Conservation (phyloP, 257 asterid genomes). For the Solanum chmielewskii region DNA sequence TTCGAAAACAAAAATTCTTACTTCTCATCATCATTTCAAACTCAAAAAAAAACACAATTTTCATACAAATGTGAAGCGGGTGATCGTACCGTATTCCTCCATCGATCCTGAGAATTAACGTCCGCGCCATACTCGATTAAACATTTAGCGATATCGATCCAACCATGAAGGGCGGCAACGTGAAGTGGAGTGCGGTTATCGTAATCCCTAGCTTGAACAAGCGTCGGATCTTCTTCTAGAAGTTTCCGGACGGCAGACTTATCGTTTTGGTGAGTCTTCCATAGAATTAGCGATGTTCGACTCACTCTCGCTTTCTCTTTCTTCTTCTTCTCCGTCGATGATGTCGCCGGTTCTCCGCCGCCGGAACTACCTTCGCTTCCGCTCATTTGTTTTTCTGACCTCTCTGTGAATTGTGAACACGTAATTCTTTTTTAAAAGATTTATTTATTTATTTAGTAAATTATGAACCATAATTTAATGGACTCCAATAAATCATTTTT, state of each 20-base stretch:
- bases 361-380: slow-evolving; percentile 53
- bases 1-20: neutral
- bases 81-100: slow-evolving; percentile 58
- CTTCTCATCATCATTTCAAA: neutral
- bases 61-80: neutral
- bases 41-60: neutral
- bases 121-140: slow-evolving; percentile 52
- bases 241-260: slow-evolving; percentile 43
- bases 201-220: slow-evolving; percentile 61
- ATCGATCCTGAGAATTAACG: slow-evolving; percentile 72
- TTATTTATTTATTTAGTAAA: neutral
- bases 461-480: neutral
- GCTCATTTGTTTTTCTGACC: slow-evolving; percentile 21
- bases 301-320: slow-evolving; percentile 56
- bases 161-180: slow-evolving; percentile 68
- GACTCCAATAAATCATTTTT: neutral
- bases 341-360: slow-evolving; percentile 23
- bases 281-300: slow-evolving; percentile 57
- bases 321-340: slow-evolving; percentile 24
- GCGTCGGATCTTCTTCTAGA: slow-evolving; percentile 54
- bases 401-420: neutral
- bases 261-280: slow-evolving; percentile 82
- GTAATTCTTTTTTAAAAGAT: neutral
- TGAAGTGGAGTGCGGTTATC: slow-evolving; percentile 72
- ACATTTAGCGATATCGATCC: slow-evolving; percentile 53